Evolutionary conservation across 768 basidiomycete species (phyloP).

Genomic region (Neoboletus magnificus): DNA sequence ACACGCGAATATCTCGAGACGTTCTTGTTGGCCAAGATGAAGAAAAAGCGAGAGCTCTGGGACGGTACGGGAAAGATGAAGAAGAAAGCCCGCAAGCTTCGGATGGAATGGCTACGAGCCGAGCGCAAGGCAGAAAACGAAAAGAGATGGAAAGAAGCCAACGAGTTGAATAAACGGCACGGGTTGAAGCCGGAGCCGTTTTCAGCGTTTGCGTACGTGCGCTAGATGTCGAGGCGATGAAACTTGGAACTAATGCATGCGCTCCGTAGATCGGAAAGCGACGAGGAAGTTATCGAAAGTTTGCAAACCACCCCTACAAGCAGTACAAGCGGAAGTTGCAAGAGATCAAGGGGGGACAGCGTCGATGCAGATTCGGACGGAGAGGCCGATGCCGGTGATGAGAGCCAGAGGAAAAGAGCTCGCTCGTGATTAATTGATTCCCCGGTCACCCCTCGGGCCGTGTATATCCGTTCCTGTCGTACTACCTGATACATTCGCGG

Average conservation of each 20-base stretch:
- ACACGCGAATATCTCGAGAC: constrained; percentile 28
- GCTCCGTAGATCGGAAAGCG: constrained; percentile 18
- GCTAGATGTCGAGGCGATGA: background rate
- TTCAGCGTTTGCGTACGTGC: constrained; percentile 24
- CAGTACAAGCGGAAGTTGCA: constrained; percentile 14
- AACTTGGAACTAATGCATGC: background rate
- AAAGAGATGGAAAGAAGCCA: constrained; percentile 19
- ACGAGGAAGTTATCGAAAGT: constrained; percentile 25
- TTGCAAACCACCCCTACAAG: constrained; percentile 23
- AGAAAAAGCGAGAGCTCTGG: constrained; percentile 29
- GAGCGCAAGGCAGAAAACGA: constrained; percentile 19
- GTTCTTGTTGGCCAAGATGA: constrained; percentile 27
- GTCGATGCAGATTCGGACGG: background rate
- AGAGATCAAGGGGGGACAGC: constrained; percentile 13
- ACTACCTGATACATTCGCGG: background rate
- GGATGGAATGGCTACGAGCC: constrained; percentile 25
- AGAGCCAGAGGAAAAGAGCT: constrained; percentile 12
- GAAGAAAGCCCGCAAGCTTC: constrained; percentile 19
- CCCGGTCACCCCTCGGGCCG: too few relatives aligned
- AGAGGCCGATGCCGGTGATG: background rate
- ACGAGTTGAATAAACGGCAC: constrained; percentile 3
- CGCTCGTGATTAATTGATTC: constrained; percentile 14
- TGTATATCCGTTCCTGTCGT: background rate
- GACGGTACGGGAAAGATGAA: constrained; percentile 30
- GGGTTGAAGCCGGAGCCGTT: constrained; percentile 19